Evolutionary conservation across 2,329 filamentous ascomycete species (phyloP), one percentile per base, ranked within the genome.

Genomic region (Hymenoscyphus scutula): DNA sequence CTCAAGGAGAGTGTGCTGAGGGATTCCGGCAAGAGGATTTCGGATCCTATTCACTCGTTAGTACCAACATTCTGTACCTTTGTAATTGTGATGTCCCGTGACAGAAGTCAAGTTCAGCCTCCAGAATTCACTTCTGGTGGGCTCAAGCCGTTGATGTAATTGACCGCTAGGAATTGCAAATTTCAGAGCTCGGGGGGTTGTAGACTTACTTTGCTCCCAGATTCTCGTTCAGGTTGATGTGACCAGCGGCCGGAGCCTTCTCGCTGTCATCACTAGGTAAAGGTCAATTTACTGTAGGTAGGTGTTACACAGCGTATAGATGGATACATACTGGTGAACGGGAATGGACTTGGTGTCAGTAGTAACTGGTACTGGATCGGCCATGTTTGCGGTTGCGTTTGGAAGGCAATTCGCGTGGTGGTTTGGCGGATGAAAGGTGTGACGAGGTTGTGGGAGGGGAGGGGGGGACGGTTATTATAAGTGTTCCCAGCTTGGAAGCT

Each of bases 11-110:
- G 76, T 74, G 57, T 76, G 79, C 62, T 72, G 78, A 4, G 84
- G 78, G 61, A 86, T 79, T 37, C 84, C 84, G 30, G 81, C 77
- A 15, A 89, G 76, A 23, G 83, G 83, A 67, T 86, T 86, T 58
- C 78, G 76, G 69, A 85, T 81, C 67, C 82, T 84, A 64, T 6
- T 7, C 19, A 45, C 29, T 19, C 19, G 30, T 65, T 53, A 62
- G 59, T 54, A 60, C 38, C n/a, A n/a, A n/a, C n/a, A n/a, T n/a
- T n/a, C n/a, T n/a, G n/a, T 3, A 27, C 25, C 4, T 19, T 45
- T 2, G 29, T 13, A 41, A 54, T 17, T 10, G 13, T 5, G 29
- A 30, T 37, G 23, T 54, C 56, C 23, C 38, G 48, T 32, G 38
- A 41, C 37, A 13, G 45, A 30, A 30, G 15, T 32, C 13, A 30